Percentiles rank a stretch among this genome's conserved stretches.
phyloP scores from a whole-genome alignment of 192 early-diverging fungal species.

The Coemansia sp. region DNA sequence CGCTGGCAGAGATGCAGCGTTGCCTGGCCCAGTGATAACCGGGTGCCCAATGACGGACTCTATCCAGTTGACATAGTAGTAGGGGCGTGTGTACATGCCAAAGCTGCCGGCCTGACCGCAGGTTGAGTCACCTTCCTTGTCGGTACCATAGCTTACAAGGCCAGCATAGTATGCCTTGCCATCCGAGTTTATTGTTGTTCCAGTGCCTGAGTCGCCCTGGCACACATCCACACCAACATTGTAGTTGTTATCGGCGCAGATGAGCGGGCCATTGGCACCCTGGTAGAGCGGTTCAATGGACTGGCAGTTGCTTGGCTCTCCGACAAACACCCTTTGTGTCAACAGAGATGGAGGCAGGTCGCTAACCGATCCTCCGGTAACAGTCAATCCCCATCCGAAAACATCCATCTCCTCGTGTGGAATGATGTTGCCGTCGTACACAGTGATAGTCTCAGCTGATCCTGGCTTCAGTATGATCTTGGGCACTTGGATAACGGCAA shows the following conservation, averaged over 20 bases:
- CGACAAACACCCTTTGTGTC: conserved; percentile 34
- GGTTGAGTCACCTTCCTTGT: conserved; percentile 23
- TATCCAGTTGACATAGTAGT: conserved; percentile 34
- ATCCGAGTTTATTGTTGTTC: conserved; percentile 22
- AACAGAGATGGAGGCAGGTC: conserved; percentile 19
- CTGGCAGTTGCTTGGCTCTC: conserved; percentile 38
- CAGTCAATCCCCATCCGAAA: conserved; percentile 45
- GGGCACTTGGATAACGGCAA: conserved; percentile 36
- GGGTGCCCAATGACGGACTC: conserved; percentile 19
- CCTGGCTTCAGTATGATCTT: conserved; percentile 13
- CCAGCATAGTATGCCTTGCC: conserved; percentile 36
- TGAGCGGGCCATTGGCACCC: conserved; percentile 29
- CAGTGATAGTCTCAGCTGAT: conserved; percentile 19
- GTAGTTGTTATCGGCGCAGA: conserved; percentile 45
- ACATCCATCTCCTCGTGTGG: conserved; percentile 31
- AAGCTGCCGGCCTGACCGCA: conserved; percentile 49
- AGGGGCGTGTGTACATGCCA: conserved; percentile 45
- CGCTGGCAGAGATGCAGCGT: no score
- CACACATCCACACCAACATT: conserved; percentile 46
- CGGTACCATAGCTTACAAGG: conserved; percentile 46
- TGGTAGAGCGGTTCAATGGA: conserved; percentile 32
- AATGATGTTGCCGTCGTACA: conserved; percentile 22
- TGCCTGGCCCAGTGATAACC: no score
- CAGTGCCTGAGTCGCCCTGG: conserved; percentile 47
- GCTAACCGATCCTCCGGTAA: conserved; percentile 18